These are phyloP conservation scores for Pholiota adiposa DNA, from an alignment of 1,284 basidiomycete genomes.

Conservation along the genomic window DNA sequence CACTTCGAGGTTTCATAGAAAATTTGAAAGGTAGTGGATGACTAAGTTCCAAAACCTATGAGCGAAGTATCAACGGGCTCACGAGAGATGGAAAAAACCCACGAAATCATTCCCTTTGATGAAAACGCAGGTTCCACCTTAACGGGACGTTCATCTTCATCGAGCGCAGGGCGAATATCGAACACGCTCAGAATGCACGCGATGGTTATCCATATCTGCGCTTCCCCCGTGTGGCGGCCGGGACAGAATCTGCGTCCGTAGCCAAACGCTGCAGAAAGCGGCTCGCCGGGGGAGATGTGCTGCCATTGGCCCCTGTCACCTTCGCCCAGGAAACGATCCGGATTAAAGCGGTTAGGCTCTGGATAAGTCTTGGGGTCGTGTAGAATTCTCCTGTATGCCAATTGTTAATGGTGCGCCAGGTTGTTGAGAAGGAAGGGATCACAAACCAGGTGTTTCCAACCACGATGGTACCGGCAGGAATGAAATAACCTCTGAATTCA, in stretches of 20 bases:
- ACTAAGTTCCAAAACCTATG: constrained; percentile 23
- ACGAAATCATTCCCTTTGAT: constrained; percentile 50
- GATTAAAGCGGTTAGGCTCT: constrained; percentile 46
- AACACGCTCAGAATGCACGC: constrained; percentile 53
- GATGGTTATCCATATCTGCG: constrained; percentile 54
- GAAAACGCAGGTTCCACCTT: constrained; percentile 41
- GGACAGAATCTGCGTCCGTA: constrained; percentile 56
- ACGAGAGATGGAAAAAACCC: constrained; percentile 2
- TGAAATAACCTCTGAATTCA: constrained; percentile 40
- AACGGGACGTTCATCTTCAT: constrained; percentile 36
- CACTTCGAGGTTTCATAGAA: constrained; percentile 34
- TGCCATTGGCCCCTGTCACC: constrained; percentile 22
- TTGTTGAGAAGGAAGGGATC: neutral
- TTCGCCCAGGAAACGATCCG: constrained; percentile 46
- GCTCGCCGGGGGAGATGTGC: constrained; percentile 41
- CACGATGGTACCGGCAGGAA: constrained; percentile 42
- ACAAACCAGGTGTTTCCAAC: constrained; percentile 38
- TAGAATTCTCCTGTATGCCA: constrained; percentile 45
- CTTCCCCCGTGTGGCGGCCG: constrained; percentile 51
- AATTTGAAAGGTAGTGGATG: constrained; percentile 40
- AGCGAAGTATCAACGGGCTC: neutral
- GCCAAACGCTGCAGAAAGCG: constrained; percentile 48
- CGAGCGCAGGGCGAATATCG: constrained; percentile 40
- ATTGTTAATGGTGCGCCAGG: neutral
- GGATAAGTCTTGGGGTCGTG: constrained; percentile 46